These are phyloP conservation scores for Tylopilus orsonianus DNA, from an alignment of 1,284 basidiomycete species.

Conservation along the genomic window DNA sequence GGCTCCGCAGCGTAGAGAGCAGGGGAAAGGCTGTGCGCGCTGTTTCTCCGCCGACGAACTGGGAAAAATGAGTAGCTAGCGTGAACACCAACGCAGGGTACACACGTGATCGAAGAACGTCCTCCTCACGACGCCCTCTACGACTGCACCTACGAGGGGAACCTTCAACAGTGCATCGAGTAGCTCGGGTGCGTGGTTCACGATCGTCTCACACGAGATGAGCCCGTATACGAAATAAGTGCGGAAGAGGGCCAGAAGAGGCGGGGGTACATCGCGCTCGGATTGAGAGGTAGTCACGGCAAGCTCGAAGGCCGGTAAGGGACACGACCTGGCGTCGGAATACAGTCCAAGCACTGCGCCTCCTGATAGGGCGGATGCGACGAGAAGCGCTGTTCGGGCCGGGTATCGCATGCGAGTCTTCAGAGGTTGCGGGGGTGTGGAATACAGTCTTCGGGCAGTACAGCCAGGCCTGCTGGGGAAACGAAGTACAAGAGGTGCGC, in stretches of 20 bases:
- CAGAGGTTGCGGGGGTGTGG: not conserved
- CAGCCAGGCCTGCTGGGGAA: not conserved
- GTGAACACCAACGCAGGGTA: not conserved
- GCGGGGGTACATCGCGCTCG: conserved; percentile 9
- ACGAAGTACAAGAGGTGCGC: conserved; percentile 4
- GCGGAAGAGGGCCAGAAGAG: conserved; percentile 46
- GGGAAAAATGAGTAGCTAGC: conserved; percentile 1
- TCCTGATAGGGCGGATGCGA: conserved; percentile 22
- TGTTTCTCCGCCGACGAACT: conserved; percentile 90
- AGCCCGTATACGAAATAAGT: conserved; percentile 81
- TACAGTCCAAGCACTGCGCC: conserved; percentile 23
- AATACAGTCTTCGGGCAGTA: conserved; percentile 4
- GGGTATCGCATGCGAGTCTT: conserved; percentile 3
- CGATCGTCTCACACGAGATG: conserved; percentile 74
- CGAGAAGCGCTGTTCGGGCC: conserved; percentile 17
- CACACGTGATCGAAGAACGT: conserved; percentile 86
- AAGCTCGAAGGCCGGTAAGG: conserved; percentile 23
- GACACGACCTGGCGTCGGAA: conserved; percentile 29
- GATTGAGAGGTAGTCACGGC: not conserved
- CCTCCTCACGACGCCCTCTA: conserved; percentile 69
- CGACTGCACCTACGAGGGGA: conserved; percentile 66
- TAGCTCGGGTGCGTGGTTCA: conserved; percentile 77
- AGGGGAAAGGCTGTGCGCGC: conserved; percentile 68
- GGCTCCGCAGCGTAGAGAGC: conserved; percentile 59
- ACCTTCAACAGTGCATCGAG: conserved; percentile 60